Percentiles rank a stretch among this genome's conserved stretches.
Evolutionary conservation across 148 eudicot genomes (phyloP).

Genomic region (Simmondsia chinensis): DNA sequence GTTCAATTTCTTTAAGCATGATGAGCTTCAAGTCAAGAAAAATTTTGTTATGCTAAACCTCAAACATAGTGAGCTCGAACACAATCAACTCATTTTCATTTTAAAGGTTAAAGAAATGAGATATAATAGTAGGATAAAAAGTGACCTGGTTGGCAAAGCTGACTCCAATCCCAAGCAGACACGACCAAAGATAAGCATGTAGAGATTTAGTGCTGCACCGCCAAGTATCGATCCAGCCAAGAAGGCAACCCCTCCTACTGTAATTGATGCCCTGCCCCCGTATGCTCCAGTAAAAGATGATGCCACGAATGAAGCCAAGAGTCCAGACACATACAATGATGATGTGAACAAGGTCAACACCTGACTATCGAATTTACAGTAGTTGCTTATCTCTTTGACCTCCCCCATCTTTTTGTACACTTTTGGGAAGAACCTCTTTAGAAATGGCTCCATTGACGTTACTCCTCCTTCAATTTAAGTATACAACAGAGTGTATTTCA

Average conservation of each 20-base stretch:
- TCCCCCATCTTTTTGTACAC: conserved; percentile 21
- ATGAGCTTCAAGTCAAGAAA: too few species aligned
- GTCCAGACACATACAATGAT: conserved; percentile 24
- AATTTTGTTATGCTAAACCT: too few species aligned
- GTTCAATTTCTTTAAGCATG: too few species aligned
- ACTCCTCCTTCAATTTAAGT: conserved; percentile 36
- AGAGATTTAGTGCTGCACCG: conserved; percentile 12
- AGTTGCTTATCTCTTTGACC: conserved; percentile 19
- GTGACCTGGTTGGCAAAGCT: conserved; percentile 26
- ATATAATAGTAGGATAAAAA: too few species aligned
- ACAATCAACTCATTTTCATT: too few species aligned
- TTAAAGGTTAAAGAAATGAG: too few species aligned
- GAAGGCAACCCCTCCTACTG: conserved; percentile 16
- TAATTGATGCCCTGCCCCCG: conserved; percentile 19
- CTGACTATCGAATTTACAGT: conserved; percentile 27
- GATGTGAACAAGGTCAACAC: conserved; percentile 19
- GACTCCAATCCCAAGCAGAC: conserved; percentile 19
- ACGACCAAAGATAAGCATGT: conserved; percentile 21
- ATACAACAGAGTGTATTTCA: too few species aligned
- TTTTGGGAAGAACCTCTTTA: conserved; percentile 23
- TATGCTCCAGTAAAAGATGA: conserved; percentile 14
- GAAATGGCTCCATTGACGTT: conserved; percentile 23
- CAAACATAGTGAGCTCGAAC: too few species aligned
- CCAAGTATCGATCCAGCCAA: conserved; percentile 15
- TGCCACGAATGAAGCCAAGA: conserved; percentile 24